phyloP scores from a whole-genome alignment of 495 filamentous ascomycete genomes.

The Astrothelium subdiscretum region DNA sequence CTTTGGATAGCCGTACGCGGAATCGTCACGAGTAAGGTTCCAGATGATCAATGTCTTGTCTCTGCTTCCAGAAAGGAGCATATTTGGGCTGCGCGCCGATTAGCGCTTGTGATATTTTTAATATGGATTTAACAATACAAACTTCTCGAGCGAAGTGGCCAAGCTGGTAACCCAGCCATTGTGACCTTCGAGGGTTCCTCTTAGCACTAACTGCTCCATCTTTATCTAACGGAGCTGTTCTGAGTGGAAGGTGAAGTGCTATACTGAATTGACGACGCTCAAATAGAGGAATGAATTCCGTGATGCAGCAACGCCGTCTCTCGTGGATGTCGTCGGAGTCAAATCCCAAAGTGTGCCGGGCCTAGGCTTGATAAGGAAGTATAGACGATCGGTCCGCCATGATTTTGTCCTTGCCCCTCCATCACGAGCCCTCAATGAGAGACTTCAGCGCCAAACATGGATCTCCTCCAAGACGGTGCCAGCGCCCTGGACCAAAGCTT shows the following conservation, averaged over 20 bases:
- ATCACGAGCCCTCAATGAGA: neutral
- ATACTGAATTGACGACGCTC: neutral
- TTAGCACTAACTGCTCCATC: slow-evolving; percentile 94
- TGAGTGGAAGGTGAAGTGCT: neutral
- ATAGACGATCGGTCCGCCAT: neutral
- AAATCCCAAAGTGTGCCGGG: neutral
- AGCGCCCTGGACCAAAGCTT: too few relatives aligned
- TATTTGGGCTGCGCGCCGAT: slow-evolving; percentile 68
- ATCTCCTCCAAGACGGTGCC: neutral
- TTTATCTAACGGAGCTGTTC: slow-evolving; percentile 39
- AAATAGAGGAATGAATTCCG: neutral
- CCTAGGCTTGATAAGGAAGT: neutral
- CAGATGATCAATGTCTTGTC: slow-evolving; percentile 99
- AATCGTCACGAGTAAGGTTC: slow-evolving; percentile 98
- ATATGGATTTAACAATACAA: slow-evolving; percentile 30
- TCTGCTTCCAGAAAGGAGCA: slow-evolving; percentile 94
- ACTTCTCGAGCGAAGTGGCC: slow-evolving; percentile 98
- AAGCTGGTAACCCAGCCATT: slow-evolving; percentile 73
- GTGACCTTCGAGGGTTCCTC: slow-evolving; percentile 96
- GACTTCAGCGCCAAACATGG: too few relatives aligned
- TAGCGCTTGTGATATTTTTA: slow-evolving; percentile 18
- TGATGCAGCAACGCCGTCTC: neutral
- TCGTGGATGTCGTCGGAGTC: neutral
- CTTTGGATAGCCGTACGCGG: slow-evolving; percentile 96
- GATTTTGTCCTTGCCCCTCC: neutral